Base-by-base conservation (phyloP, 345 rosid species). In the Hevea brasiliensis region DNA sequence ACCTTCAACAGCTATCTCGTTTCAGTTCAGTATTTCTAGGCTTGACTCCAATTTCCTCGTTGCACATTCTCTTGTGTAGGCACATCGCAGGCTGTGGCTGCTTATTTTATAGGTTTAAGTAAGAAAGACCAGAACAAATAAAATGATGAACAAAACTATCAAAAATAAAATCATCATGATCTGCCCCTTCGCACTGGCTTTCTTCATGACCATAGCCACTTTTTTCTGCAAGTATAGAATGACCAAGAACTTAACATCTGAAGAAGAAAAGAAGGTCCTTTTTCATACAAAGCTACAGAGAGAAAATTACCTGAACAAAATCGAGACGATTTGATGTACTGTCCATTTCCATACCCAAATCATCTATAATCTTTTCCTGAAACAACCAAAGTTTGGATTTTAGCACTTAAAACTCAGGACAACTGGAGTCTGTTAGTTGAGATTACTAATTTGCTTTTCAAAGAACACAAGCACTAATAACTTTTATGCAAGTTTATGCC, bases 181-280 rank as follows among this genome's bases (percentile, higher is more conserved):
- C 77, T 95, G 99, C 14, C 97, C 98, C 86, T 91, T 95, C 9
- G 89, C 88, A 64, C 99, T 78, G 45, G 98, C 98, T 81, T 91
- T 95, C 90, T 91, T 95, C 99, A 95, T 95, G 68, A 95, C 96
- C 94, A 93, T 86, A 13, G 90, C 96, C 74, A 95, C 98, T 76
- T 91, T 95, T 87, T 95, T 95, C 98, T 94, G 97, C 80, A 81
- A 71, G 53, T 71, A 68, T 67, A 68, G 40, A 74, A 32, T 60
- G 35, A 32, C 15, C 40, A 21, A 69, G n/a, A 35, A 42, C 37
- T 32, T 4, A 8, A 23, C 42, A 50, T 47, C 51, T 18, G 2
- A 64, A 41, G 26, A 44, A 26, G 4, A 73, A 11, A n/a, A 44
- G 21, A 35, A 24, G 29, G 42, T 15, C 4, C 3, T 23, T 8